These are phyloP conservation scores for Gaeumannomyces sp. DNA, from an alignment of 2,329 filamentous ascomycete species.

Conservation along the genomic window DNA sequence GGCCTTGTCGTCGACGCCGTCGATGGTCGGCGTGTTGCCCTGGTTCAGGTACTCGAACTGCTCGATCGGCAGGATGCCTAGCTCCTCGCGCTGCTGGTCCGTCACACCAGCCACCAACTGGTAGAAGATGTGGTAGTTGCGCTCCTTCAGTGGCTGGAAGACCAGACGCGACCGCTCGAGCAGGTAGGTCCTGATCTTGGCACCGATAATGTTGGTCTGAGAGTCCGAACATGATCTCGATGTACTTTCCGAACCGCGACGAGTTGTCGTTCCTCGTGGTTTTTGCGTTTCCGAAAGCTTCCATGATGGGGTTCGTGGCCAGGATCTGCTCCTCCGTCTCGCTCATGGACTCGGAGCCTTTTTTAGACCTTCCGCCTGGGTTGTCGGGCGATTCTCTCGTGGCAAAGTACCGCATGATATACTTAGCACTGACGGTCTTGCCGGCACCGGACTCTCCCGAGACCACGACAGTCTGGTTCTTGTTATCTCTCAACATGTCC, in stretches of 20 bases:
- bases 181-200: slow-evolving; percentile 93
- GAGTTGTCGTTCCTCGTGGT: slow-evolving; percentile 99
- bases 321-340: slow-evolving; percentile 98
- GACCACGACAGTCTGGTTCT: slow-evolving; percentile 98
- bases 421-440: slow-evolving; percentile 98
- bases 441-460: slow-evolving; percentile 97
- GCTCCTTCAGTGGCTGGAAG: slow-evolving; percentile 94
- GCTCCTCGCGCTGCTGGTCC: slow-evolving; percentile 71
- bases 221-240: slow-evolving; percentile 99
- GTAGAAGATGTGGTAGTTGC: slow-evolving; percentile 99
- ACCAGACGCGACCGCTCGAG: slow-evolving; percentile 92
- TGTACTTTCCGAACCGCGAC: slow-evolving; percentile 98
- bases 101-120: slow-evolving; percentile 91
- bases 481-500: slow-evolving; percentile 95
- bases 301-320: slow-evolving; percentile 98
- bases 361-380: slow-evolving; percentile 68
- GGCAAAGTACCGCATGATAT: slow-evolving; percentile 99
- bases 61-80: slow-evolving; percentile 74
- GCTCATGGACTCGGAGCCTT: slow-evolving; percentile 77
- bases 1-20: slow-evolving; percentile 90
- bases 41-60: slow-evolving; percentile 97
- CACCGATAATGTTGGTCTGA: slow-evolving; percentile 91
- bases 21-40: slow-evolving; percentile 82
- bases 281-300: slow-evolving; percentile 98
- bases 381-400: slow-evolving; percentile 92